Conservation (phyloP, 257 asterid genomes). For the Rehmannia glutinosa region DNA sequence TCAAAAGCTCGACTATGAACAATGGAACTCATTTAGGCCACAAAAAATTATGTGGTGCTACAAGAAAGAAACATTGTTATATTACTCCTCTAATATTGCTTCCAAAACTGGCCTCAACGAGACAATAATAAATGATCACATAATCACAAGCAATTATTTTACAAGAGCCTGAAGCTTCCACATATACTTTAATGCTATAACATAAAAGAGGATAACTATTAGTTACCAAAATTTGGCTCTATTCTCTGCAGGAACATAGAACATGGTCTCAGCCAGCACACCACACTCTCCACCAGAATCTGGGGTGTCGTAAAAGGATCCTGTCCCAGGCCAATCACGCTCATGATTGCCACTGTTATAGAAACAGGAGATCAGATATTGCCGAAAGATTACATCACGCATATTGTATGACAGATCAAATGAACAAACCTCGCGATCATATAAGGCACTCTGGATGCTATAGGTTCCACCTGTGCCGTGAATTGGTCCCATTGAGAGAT, state of each 20-base stretch:
- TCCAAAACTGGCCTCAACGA: too few relatives aligned
- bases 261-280: slow-evolving; percentile 71
- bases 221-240: slow-evolving; percentile 70
- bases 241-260: slow-evolving; percentile 66
- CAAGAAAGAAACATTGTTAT: too few relatives aligned
- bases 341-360: slow-evolving; percentile 65
- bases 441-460: slow-evolving; percentile 72
- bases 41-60: too few relatives aligned
- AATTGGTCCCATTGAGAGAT: slow-evolving; percentile 92
- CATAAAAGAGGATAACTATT: not conserved
- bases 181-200: too few relatives aligned
- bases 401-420: not conserved
- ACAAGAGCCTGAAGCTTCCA: too few relatives aligned
- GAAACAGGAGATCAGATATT: not conserved
- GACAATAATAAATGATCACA: too few relatives aligned
- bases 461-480: slow-evolving; percentile 82
- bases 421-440: slow-evolving; percentile 79
- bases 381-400: not conserved
- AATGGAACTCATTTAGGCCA: too few relatives aligned
- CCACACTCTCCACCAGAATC: slow-evolving; percentile 90
- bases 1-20: too few relatives aligned
- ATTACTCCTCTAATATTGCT: too few relatives aligned
- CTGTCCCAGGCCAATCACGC: slow-evolving; percentile 72
- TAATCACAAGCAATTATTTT: too few relatives aligned
- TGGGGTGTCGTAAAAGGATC: slow-evolving; percentile 54